Percentiles rank a stretch among this genome's conserved stretches.
These are phyloP conservation scores for Colletotrichum sp. DNA, from an alignment of 2,329 filamentous ascomycete genomes.

Conservation along the genomic window DNA sequence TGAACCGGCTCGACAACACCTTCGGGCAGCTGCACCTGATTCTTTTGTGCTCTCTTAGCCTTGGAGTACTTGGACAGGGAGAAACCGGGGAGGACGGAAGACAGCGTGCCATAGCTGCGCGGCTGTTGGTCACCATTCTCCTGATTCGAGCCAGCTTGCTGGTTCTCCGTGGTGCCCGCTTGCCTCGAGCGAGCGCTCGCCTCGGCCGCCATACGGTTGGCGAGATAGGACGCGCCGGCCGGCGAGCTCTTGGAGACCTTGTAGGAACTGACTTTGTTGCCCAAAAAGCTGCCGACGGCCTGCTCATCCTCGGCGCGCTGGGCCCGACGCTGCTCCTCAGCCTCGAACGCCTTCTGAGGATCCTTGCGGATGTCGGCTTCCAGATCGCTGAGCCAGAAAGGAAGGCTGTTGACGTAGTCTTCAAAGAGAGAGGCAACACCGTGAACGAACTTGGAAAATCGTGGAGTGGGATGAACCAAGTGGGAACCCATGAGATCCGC, in stretches of 20 bases:
- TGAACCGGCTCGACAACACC: slow-evolving; percentile 85
- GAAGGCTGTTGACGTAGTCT: slow-evolving; percentile 93
- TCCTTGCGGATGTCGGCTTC: slow-evolving; percentile 95
- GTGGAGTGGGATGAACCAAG: slow-evolving; percentile 85
- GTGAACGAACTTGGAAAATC: slow-evolving; percentile 97
- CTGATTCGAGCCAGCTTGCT: slow-evolving; percentile 29
- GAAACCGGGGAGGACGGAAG: slow-evolving; percentile 81
- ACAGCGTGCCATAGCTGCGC: slow-evolving; percentile 60
- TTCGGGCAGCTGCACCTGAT: slow-evolving; percentile 68
- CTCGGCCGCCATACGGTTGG: slow-evolving; percentile 59
- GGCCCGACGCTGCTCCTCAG: slow-evolving; percentile 84
- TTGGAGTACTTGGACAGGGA: slow-evolving; percentile 79
- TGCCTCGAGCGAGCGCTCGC: slow-evolving; percentile 32
- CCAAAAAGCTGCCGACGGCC: slow-evolving; percentile 87
- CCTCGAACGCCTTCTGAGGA: slow-evolving; percentile 86
- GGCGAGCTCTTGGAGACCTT: slow-evolving; percentile 71
- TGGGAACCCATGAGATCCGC: slow-evolving; percentile 92
- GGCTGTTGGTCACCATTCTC: slow-evolving; percentile 37
- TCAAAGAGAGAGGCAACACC: slow-evolving; percentile 92
- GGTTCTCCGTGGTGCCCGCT: slow-evolving; percentile 26
- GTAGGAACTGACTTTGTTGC: slow-evolving; percentile 59
- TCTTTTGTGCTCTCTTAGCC: slow-evolving; percentile 55
- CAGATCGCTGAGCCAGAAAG: slow-evolving; percentile 93
- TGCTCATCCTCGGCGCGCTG: slow-evolving; percentile 86
- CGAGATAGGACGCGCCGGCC: slow-evolving; percentile 68